Evolutionary conservation across 768 basidiomycete genomes (phyloP).

Genomic region (Podaxis rugospora): DNA sequence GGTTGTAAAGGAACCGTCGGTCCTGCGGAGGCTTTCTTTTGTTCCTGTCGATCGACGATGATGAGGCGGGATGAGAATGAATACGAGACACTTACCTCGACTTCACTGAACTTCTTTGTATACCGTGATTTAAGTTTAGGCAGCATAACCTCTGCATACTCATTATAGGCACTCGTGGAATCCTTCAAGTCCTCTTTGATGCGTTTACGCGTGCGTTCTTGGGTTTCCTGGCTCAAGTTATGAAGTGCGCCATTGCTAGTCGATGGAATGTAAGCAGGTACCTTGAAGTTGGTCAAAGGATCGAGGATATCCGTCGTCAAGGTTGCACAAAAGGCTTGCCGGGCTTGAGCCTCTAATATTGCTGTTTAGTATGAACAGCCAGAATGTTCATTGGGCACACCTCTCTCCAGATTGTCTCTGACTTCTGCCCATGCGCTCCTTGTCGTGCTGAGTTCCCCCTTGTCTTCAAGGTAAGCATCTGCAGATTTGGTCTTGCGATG

Average conservation of each 20-base stretch:
- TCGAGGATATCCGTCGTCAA: constrained; percentile 70
- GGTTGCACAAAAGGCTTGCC: constrained; percentile 73
- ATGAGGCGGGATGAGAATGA: background rate
- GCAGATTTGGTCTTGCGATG: constrained; percentile 67
- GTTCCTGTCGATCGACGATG: constrained; percentile 43
- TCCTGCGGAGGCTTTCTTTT: constrained; percentile 47
- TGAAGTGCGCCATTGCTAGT: background rate
- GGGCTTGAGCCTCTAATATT: constrained; percentile 69
- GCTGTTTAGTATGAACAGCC: constrained; percentile 4
- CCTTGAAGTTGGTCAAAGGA: constrained; percentile 66
- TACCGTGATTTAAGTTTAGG: constrained; percentile 81
- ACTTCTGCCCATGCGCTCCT: constrained; percentile 81
- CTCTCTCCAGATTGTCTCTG: constrained; percentile 81
- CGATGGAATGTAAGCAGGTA: constrained; percentile 18
- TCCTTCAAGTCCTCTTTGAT: constrained; percentile 90
- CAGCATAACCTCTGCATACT: constrained; percentile 74
- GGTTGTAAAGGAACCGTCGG: constrained; percentile 28
- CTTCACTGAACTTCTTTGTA: constrained; percentile 80
- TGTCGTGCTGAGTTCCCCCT: constrained; percentile 55
- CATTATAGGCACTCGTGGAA: constrained; percentile 69
- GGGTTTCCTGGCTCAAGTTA: constrained; percentile 58
- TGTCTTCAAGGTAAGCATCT: constrained; percentile 73
- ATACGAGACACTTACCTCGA: constrained; percentile 53
- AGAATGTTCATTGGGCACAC: constrained; percentile 29
- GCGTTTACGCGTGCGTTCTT: constrained; percentile 87